Evolutionary conservation across 805 yeast species (phyloP).

Genomic region (Kazachstania viticola): DNA sequence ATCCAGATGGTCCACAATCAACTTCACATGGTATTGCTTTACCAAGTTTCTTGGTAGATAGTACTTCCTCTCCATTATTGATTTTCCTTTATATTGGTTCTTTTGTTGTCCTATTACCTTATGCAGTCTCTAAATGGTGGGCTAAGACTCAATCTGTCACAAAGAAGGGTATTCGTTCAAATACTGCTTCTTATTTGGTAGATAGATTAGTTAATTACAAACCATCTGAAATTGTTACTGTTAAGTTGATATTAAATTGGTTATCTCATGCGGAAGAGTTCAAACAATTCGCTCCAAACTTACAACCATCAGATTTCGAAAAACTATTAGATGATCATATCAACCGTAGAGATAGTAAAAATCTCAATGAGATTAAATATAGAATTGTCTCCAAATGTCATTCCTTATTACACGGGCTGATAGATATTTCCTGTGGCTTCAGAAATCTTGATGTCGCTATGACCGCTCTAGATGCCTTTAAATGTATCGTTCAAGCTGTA

Average conservation of each 20-base stretch:
- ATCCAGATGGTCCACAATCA: slow-evolving; percentile 96
- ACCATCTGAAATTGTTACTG: slow-evolving; percentile 52
- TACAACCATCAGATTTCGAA: slow-evolving; percentile 37
- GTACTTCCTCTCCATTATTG: slow-evolving; percentile 56
- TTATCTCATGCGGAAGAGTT: slow-evolving; percentile 61
- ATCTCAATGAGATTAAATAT: slow-evolving; percentile 31
- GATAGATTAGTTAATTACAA: slow-evolving; percentile 61
- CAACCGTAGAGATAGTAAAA: slow-evolving; percentile 36
- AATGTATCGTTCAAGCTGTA: slow-evolving; percentile 68
- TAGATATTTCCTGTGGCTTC: slow-evolving; percentile 75
- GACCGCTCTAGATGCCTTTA: slow-evolving; percentile 53
- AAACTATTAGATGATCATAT: slow-evolving; percentile 47
- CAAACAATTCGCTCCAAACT: slow-evolving; percentile 30
- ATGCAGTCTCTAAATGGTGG: slow-evolving; percentile 87
- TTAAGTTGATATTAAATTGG: slow-evolving; percentile 46
- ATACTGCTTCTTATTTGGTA: slow-evolving; percentile 71
- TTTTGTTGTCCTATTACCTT: slow-evolving; percentile 72
- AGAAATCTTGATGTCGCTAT: slow-evolving; percentile 57
- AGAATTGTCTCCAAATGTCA: slow-evolving; percentile 54
- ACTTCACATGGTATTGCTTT: slow-evolving; percentile 87
- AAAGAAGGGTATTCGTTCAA: slow-evolving; percentile 68
- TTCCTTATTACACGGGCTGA: slow-evolving; percentile 50
- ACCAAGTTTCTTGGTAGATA: slow-evolving; percentile 83
- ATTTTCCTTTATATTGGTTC: slow-evolving; percentile 55
- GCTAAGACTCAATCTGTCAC: slow-evolving; percentile 65